These are phyloP conservation scores for Fusarium chlamydosporum DNA, from an alignment of 2,329 filamentous ascomycete species.

Conservation along the genomic window DNA sequence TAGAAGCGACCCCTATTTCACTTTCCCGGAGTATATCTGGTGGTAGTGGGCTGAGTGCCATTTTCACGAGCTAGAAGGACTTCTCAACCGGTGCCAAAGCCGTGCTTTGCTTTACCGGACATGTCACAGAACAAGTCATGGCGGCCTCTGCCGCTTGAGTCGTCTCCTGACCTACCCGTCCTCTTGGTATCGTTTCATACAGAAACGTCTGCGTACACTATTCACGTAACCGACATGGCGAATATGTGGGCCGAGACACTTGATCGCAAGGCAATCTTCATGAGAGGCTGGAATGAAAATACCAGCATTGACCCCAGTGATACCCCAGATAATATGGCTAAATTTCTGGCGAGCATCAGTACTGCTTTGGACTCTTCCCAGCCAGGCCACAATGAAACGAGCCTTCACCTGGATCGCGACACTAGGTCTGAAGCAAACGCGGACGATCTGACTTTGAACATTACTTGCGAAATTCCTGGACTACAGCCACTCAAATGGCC, in stretches of 20 bases:
- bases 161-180: constrained; percentile 64
- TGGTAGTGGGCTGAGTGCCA: neutral
- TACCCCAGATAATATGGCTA: constrained; percentile 74
- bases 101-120: neutral
- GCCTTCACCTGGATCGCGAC: constrained; percentile 60
- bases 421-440: constrained; percentile 54
- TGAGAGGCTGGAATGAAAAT: constrained; percentile 72
- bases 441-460: constrained; percentile 64
- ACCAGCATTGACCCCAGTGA: constrained; percentile 82
- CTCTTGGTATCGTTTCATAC: constrained; percentile 75
- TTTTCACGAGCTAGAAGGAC: neutral
- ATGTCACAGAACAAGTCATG: constrained; percentile 59
- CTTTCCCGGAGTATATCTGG: neutral
- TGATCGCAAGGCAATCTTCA: constrained; percentile 71
- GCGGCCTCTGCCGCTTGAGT: constrained; percentile 62
- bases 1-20: neutral
- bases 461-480: constrained; percentile 74
- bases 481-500: constrained; percentile 76
- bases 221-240: constrained; percentile 79
- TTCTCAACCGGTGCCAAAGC: neutral
- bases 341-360: constrained; percentile 75
- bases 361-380: constrained; percentile 65
- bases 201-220: constrained; percentile 68
- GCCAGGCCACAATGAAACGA: constrained; percentile 60
- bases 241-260: constrained; percentile 80